Conservation (phyloP, 441 rosid genomes). For the Hypseocharis bilobata region DNA sequence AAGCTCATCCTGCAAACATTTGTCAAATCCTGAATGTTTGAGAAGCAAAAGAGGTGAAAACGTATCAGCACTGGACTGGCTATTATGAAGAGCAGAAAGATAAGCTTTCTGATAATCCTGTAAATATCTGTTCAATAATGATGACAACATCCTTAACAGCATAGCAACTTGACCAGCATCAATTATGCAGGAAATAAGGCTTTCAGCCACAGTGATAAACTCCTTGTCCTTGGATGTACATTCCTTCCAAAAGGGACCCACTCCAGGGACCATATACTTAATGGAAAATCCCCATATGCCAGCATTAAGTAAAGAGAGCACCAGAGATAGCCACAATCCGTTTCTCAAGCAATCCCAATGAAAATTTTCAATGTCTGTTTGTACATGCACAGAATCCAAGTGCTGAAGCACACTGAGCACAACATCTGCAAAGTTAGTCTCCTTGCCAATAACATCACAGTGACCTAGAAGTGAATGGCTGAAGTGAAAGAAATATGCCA, state of each 20-base stretch:
- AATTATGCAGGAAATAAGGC: constrained; percentile 46
- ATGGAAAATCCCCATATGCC: constrained; percentile 53
- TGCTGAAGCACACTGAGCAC: constrained; percentile 43
- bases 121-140: constrained; percentile 53
- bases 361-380: constrained; percentile 42
- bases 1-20: constrained; percentile 56
- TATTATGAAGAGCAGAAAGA: constrained; percentile 49
- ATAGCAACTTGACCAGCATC: constrained; percentile 46
- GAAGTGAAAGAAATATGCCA: constrained; percentile 46
- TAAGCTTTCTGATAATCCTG: constrained; percentile 63
- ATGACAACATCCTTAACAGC: constrained; percentile 54
- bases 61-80: constrained; percentile 33
- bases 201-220: constrained; percentile 50
- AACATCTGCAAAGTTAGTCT: constrained; percentile 34
- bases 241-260: constrained; percentile 40
- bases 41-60: constrained; percentile 69
- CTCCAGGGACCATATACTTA: constrained; percentile 44
- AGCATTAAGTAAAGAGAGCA: constrained; percentile 52
- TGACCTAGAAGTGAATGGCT: constrained; percentile 48
- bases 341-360: constrained; percentile 85
- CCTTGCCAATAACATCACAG: constrained; percentile 37
- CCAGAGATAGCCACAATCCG: constrained; percentile 76
- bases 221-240: constrained; percentile 42
- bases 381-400: constrained; percentile 38
- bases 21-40: constrained; percentile 67